Percentiles rank a stretch among this genome's conserved stretches.
These are phyloP conservation scores for Draba incana DNA, from an alignment of 345 rosid genomes.

Conservation along the genomic window DNA sequence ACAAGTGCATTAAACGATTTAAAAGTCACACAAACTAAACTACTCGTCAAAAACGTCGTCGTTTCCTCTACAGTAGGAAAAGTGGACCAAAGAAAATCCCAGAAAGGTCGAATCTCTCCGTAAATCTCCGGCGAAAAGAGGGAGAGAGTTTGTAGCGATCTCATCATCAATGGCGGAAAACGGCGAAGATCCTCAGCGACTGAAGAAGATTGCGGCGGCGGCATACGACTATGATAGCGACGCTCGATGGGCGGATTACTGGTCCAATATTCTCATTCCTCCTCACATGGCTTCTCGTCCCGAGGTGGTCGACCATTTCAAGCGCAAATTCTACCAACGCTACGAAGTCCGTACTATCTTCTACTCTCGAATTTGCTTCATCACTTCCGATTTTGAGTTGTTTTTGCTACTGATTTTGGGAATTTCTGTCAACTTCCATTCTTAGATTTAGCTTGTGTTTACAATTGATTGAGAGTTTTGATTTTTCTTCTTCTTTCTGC, in stretches of 20 bases:
- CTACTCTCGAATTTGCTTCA: constrained; percentile 5
- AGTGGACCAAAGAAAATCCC: constrained; percentile 17
- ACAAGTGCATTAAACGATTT: no score
- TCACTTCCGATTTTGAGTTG: background rate
- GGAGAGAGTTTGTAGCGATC: constrained; percentile 2
- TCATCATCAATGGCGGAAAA: constrained; percentile 61
- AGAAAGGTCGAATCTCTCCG: constrained; percentile 32
- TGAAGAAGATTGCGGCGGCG: constrained; percentile 80
- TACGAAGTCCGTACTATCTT: constrained; percentile 53
- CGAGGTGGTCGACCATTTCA: constrained; percentile 84
- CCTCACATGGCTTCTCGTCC: constrained; percentile 88
- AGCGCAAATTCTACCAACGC: constrained; percentile 98
- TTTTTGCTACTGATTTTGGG: constrained; percentile 21
- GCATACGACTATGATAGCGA: constrained; percentile 91
- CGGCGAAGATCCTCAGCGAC: constrained; percentile 81
- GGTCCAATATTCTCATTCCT: constrained; percentile 93
- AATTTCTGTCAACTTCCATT: constrained; percentile 8
- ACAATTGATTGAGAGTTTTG: constrained; percentile 12
- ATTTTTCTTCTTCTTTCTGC: background rate
- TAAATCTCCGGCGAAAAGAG: constrained; percentile 11
- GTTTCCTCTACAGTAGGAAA: background rate
- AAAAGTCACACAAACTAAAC: background rate
- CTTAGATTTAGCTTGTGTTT: constrained; percentile 18
- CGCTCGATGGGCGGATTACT: constrained; percentile 84
- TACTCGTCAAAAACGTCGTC: constrained; percentile 17